These are phyloP conservation scores for Populus hybrid DNA, from an alignment of 441 rosid species.

Conservation along the genomic window DNA sequence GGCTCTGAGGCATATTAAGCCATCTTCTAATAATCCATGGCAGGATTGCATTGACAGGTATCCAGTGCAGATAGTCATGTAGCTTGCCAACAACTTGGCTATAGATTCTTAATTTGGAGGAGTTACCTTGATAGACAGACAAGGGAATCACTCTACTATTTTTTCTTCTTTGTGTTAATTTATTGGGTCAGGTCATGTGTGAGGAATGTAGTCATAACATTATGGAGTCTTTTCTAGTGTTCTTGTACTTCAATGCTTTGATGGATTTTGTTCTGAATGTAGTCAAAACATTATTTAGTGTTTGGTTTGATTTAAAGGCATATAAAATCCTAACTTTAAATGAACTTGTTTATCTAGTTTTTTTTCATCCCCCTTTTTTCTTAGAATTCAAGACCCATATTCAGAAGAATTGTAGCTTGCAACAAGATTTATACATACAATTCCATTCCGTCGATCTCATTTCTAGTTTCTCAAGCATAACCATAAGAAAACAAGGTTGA, in stretches of 20 bases:
- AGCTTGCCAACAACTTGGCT: conserved; percentile 14
- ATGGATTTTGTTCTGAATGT: conserved; percentile 13
- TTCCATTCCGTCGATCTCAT: not conserved
- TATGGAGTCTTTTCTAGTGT: conserved; percentile 1
- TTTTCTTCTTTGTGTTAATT: not conserved
- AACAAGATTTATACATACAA: not conserved
- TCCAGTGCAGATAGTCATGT: conserved; percentile 54
- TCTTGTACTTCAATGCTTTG: conserved; percentile 11
- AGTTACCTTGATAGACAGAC: conserved; percentile 7
- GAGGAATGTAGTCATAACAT: not conserved
- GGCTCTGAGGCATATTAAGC: conserved; percentile 56
- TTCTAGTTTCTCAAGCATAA: not conserved
- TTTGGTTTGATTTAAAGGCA: not conserved
- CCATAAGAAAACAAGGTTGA: not conserved
- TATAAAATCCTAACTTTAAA: not conserved
- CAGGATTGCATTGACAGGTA: conserved; percentile 74
- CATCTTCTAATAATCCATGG: conserved; percentile 75
- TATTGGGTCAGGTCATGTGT: conserved; percentile 14
- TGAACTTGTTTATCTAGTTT: not conserved
- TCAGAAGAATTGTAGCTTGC: not conserved
- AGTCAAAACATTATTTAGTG: not conserved
- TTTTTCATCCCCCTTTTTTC: not conserved
- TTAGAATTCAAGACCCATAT: not conserved
- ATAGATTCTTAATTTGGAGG: not conserved
- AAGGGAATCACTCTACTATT: conserved; percentile 4